A percentile compares a stretch with the other conserved stretches of the same genome.
phyloP scores from a whole-genome alignment of 1,139 yeast species.

The Sugiyamaella xylanicola region DNA sequence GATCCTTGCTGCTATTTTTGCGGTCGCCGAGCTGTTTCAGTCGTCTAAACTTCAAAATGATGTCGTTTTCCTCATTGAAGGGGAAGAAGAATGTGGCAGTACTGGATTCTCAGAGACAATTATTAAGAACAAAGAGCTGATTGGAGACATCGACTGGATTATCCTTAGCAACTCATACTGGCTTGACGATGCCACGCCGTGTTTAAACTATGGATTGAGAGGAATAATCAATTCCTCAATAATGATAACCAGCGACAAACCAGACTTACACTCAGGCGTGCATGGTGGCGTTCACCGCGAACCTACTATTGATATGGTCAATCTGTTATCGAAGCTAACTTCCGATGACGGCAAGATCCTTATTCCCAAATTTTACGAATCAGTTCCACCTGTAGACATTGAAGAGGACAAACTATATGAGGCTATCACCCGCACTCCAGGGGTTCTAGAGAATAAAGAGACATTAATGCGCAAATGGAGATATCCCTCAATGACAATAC shows the following conservation, averaged over 20 bases:
- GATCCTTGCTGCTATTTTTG: conserved; percentile 80
- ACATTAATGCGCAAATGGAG: conserved; percentile 86
- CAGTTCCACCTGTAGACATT: conserved; percentile 57
- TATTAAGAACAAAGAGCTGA: conserved; percentile 49
- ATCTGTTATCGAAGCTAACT: conserved; percentile 64
- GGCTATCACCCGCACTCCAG: conserved; percentile 55
- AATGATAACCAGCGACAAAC: conserved; percentile 66
- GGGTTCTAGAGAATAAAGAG: conserved; percentile 47
- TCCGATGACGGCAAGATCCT: conserved; percentile 58
- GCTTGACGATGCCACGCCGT: conserved; percentile 87
- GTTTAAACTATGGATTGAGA: conserved; percentile 89
- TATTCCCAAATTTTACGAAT: conserved; percentile 71
- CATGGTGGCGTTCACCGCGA: conserved; percentile 92
- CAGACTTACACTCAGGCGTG: conserved; percentile 94
- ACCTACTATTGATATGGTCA: conserved; percentile 84
- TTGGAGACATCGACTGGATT: conserved; percentile 85
- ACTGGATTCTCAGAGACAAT: conserved; percentile 77
- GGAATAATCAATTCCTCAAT: conserved; percentile 87
- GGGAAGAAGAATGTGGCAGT: conserved; percentile 95
- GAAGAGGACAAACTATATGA: conserved; percentile 63
- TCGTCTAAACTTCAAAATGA: conserved; percentile 62
- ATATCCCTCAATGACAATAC: conserved; percentile 87
- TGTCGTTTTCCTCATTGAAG: conserved; percentile 83
- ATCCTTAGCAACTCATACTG: conserved; percentile 89
- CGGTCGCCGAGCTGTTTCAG: conserved; percentile 72